Conservation (phyloP, 768 basidiomycete genomes). For the Pleurotus salmoneostramineus region DNA sequence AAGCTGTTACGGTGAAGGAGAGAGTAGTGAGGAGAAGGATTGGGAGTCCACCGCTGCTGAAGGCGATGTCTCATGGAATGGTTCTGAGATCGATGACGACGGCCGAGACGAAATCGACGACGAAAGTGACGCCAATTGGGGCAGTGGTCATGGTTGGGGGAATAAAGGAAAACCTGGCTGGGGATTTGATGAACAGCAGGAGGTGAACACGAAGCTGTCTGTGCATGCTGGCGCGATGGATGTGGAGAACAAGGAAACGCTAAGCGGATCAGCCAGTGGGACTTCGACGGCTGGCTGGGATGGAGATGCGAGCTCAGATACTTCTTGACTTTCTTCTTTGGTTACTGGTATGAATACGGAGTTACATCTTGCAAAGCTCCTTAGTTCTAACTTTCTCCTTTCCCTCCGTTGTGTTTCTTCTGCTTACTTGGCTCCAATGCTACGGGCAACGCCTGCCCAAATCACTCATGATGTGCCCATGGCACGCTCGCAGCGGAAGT, state of each 20-base stretch:
- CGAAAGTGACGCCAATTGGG: conserved; percentile 17
- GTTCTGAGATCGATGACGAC: conserved; percentile 30
- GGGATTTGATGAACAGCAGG: conserved; percentile 8
- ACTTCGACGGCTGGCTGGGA: conserved; percentile 41
- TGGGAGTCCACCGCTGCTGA: conserved; percentile 32
- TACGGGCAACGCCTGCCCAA: too few species aligned
- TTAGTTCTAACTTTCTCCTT: too few species aligned
- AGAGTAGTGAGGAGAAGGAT: conserved; percentile 22
- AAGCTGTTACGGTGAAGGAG: conserved; percentile 21
- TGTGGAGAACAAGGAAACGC: conserved; percentile 10
- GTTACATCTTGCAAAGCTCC: too few species aligned
- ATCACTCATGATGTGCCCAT: too few species aligned
- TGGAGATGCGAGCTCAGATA: conserved; percentile 39
- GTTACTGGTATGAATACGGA: too few species aligned
- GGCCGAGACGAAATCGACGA: conserved; percentile 17
- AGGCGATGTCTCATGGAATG: conserved; percentile 37
- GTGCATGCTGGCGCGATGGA: neutral
- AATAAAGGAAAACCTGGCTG: conserved; percentile 14
- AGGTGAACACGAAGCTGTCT: conserved; percentile 7
- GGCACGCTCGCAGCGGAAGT: too few species aligned
- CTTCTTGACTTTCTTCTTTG: conserved; percentile 17
- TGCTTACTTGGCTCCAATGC: too few species aligned
- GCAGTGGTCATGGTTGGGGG: conserved; percentile 5
- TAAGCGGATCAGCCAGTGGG: conserved; percentile 18
- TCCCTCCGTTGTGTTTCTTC: too few species aligned